phyloP scores from a whole-genome alignment of 2,329 filamentous ascomycete genomes.

The Alternaria arbusti region DNA sequence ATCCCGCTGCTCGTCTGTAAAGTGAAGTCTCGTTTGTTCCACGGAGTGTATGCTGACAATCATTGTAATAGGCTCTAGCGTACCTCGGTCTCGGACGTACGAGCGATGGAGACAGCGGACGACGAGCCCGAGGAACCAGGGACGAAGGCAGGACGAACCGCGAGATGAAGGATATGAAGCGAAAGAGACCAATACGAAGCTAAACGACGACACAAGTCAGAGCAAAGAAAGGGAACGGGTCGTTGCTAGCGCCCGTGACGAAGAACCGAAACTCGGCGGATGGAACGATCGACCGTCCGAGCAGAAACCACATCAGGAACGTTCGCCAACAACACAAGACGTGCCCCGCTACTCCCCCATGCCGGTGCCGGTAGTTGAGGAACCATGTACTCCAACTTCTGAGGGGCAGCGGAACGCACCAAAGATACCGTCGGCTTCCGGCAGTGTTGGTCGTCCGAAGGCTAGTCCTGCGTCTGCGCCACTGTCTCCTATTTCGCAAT shows the following conservation, averaged over 20 bases:
- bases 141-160: not conserved
- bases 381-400: not conserved
- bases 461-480: not conserved
- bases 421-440: not conserved
- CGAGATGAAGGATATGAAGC: not conserved
- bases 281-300: not conserved
- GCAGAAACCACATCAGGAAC: not conserved
- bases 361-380: conserved; percentile 4
- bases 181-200: not conserved
- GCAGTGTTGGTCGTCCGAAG: not conserved
- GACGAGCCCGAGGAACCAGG: not conserved
- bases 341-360: conserved; percentile 1
- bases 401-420: not conserved
- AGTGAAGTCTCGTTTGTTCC: conserved; percentile 15
- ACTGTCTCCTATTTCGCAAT: not conserved
- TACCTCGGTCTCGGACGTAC: not conserved
- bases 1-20: conserved; percentile 7
- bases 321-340: not conserved
- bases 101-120: not conserved
- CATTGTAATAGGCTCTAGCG: conserved; percentile 8
- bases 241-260: not conserved
- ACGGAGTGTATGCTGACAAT: conserved; percentile 6
- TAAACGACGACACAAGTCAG: not conserved
- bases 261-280: not conserved
- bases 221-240: not conserved